Evolutionary conservation across 2,329 filamentous ascomycete genomes (phyloP).

Genomic region (Clonostachys rhizophaga): DNA sequence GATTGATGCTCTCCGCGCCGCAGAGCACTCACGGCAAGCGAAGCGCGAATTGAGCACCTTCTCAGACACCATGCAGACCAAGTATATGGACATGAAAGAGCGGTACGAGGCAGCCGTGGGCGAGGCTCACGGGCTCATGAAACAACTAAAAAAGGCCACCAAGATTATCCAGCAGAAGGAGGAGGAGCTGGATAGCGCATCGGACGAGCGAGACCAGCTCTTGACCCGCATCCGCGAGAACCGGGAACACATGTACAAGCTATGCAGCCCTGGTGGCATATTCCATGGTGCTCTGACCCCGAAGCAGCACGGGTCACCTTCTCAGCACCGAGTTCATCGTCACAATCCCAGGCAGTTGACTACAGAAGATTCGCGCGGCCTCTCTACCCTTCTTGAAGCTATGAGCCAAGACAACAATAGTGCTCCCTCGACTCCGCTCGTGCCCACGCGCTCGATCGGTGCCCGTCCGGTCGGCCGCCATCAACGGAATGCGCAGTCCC

Average conservation of each 20-base stretch:
- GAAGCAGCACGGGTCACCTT: conserved; percentile 30
- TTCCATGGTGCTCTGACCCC: conserved; percentile 61
- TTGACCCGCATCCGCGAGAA: conserved; percentile 85
- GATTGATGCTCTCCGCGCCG: conserved; percentile 75
- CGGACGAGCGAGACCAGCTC: conserved; percentile 72
- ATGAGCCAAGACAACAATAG: conserved; percentile 68
- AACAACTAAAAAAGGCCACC: conserved; percentile 68
- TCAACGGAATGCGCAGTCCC: conserved; percentile 71
- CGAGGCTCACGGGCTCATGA: conserved; percentile 59
- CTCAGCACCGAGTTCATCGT: background rate
- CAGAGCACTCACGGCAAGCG: conserved; percentile 63
- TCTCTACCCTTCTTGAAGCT: conserved; percentile 78
- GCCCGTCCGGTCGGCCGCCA: conserved; percentile 50
- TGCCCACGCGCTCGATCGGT: conserved; percentile 35
- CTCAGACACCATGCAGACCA: conserved; percentile 47
- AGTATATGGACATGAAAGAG: conserved; percentile 58
- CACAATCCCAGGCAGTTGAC: conserved; percentile 47
- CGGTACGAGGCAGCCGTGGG: conserved; percentile 62
- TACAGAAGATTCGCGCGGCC: conserved; percentile 41
- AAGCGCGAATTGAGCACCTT: conserved; percentile 46
- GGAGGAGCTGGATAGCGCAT: conserved; percentile 64
- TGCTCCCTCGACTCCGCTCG: conserved; percentile 65
- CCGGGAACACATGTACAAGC: conserved; percentile 75
- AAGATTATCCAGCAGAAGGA: conserved; percentile 75
- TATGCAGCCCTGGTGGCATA: conserved; percentile 70